Evolutionary conservation across 2,329 filamentous ascomycete genomes (phyloP), one percentile per base, ranked within the genome.

Genomic region (Nannizzia gypsea): DNA sequence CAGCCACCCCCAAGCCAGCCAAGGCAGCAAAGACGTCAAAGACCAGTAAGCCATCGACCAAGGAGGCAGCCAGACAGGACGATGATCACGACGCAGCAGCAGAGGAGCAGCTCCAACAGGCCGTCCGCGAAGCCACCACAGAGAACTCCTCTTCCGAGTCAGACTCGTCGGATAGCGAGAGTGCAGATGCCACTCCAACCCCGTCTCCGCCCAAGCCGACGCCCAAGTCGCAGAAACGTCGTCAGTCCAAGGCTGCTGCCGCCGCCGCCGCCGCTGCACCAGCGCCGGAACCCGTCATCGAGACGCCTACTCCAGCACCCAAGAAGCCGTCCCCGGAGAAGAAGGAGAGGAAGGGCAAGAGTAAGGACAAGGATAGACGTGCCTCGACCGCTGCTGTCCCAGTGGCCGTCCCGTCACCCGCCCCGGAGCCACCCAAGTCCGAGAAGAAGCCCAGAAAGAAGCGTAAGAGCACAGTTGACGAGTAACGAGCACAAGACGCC

Each of bases 211-310:
- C 69, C 48, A 74, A 72, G 63, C 74, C 75, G 38, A 73, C 73
- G 9, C 76, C 76, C 26, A 72, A 71, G 60, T 67, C 66, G 22
- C 65, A 62, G 60, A 78, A 78, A 71, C 73, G 76, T 54, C 74
- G 75, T 63, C 74, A 74, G 60, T 59, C 63, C 46, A 73, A 74
- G 67, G 61, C 65, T 28, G 48, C 48, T 13, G 24, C 31, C 1
- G 3, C 31, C 1, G 31, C 31, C 3, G 2, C 46, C 1, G 22
- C 48, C 6, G 61, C 71, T 64, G 70, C 73, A 42, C 66, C 67
- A 20, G 66, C 68, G 17, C 67, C 71, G 50, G 44, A 58, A 52
- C 61, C 61, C 6, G 48, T 52, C 22, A 44, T 58, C 22, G 52
- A 61, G 46, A 52, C 48, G 48, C 48, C 48, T 2, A 61, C 69